A percentile compares a stretch with the other conserved stretches of the same genome.
phyloP scores from a whole-genome alignment of 2,329 filamentous ascomycete species.

The Ophiosphaerella herpotricha region DNA sequence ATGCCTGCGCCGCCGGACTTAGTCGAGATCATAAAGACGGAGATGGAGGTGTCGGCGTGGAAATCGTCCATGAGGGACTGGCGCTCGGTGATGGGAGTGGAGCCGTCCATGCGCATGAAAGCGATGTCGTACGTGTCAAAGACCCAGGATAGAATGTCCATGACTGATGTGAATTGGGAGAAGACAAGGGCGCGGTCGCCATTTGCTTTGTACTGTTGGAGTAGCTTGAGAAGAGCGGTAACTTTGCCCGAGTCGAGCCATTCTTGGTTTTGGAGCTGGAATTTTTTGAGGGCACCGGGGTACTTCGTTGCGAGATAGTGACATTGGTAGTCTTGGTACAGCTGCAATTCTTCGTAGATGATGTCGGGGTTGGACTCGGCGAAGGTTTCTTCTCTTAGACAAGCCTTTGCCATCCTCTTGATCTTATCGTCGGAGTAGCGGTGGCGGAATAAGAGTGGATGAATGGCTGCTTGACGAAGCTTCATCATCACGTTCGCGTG shows the following conservation, averaged over 20 bases:
- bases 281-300: conserved; percentile 58
- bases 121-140: conserved; percentile 72
- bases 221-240: conserved; percentile 74
- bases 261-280: conserved; percentile 62
- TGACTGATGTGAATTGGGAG: conserved; percentile 88
- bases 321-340: conserved; percentile 65
- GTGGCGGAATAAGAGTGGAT: conserved; percentile 83
- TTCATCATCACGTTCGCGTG: conserved; percentile 73
- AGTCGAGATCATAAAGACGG: conserved; percentile 90
- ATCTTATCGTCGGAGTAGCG: conserved; percentile 78
- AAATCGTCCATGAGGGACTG: conserved; percentile 90
- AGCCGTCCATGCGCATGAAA: conserved; percentile 86
- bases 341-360: conserved; percentile 59
- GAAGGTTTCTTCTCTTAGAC: conserved; percentile 70
- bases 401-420: conserved; percentile 74
- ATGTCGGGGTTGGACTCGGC: conserved; percentile 54
- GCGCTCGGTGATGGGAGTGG: conserved; percentile 78
- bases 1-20: conserved; percentile 96
- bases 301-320: conserved; percentile 62
- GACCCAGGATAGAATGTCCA: conserved; percentile 86
- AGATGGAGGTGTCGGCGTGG: conserved; percentile 73
- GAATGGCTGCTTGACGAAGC: conserved; percentile 88
- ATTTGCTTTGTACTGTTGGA: conserved; percentile 73
- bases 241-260: conserved; percentile 85
- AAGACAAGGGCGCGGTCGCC: conserved; percentile 91